Base-by-base conservation (phyloP, 257 asterid species). In the Penstemon davidsonii region DNA sequence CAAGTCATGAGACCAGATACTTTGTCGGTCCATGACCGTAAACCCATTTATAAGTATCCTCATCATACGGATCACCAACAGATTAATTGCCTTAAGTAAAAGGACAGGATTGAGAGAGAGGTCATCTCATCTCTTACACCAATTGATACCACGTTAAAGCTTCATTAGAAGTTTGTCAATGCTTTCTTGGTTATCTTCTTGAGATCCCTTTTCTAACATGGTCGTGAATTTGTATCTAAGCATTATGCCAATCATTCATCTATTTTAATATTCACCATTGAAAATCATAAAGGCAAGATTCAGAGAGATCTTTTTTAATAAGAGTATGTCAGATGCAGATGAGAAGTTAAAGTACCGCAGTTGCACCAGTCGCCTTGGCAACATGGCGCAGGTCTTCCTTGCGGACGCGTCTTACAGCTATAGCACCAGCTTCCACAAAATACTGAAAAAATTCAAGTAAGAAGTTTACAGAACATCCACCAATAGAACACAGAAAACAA, bases 341-440 rank as follows among this genome's bases (percentile, higher is more conserved):
- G 65, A 67, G 59, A 39, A 49, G 39, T 53, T 41, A 80, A 76
- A 64, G 69, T 87, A 91, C 98, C 92, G 86, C 86, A 57, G 89
- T 88, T 40, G 95, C 98, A 62, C 96, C 98, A 2, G 96, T 87
- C 13, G 96, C 96, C 87, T 88, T 91, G 75, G 98, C 98, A 72
- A 91, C 96, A 67, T 91, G 96, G 74, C 98, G 89, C 59, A 91
- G 75, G 76, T 91, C 98, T 43, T 91, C 98, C 80, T 91, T 91
- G 66, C 92, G 96, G 50, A 91, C 96, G 71, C 95, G 95, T 62
- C 95, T 87, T 45, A 88, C 98, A 39, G 98, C 98, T 80, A 88
- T 91, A 1, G 98, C 95, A 66, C 96, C 95, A 74, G 95, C 95
- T 77, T 91, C 98, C 73, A 91, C 98, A 66, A 91, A 88, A 83